phyloP scores from a whole-genome alignment of 225 moss, liverwort and hornwort genomes.

The Anthoceros angustus region DNA sequence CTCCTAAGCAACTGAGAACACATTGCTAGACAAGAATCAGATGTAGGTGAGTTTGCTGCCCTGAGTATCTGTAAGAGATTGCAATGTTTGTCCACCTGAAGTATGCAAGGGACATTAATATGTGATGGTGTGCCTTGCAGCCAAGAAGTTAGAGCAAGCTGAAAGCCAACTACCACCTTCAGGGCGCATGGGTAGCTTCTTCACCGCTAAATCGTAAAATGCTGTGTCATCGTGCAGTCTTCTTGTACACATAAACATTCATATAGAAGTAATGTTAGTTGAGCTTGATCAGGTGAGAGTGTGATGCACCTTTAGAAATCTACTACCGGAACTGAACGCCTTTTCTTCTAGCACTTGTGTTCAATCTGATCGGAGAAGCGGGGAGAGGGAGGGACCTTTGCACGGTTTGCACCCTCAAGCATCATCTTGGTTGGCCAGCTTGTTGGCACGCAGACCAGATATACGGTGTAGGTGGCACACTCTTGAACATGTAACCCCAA shows the following conservation, averaged over 20 bases:
- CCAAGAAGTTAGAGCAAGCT: conserved; percentile 98
- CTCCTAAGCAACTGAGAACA: conserved; percentile 78
- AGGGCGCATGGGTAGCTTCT: conserved; percentile 85
- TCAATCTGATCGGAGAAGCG: too few species aligned
- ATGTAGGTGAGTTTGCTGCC: conserved; percentile 40
- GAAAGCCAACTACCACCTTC: conserved; percentile 81
- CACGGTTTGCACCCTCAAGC: too few species aligned
- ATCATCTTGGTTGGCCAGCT: too few species aligned
- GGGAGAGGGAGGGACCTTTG: too few species aligned
- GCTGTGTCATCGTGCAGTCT: not conserved
- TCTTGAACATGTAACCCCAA: too few species aligned
- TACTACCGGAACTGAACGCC: too few species aligned
- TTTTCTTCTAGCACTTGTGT: too few species aligned
- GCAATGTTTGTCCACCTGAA: conserved; percentile 1
- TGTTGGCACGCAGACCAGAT: too few species aligned
- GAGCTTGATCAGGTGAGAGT: too few species aligned
- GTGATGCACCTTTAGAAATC: too few species aligned
- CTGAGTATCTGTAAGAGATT: not conserved
- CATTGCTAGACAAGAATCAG: conserved; percentile 73
- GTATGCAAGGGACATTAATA: not conserved
- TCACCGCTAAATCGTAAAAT: conserved; percentile 54
- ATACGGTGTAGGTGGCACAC: too few species aligned
- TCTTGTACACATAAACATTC: not conserved
- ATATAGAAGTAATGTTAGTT: too few species aligned
- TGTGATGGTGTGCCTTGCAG: conserved; percentile 18